These are phyloP conservation scores for Zygoascus bituminiphila DNA, from an alignment of 805 yeast species.

Conservation along the genomic window DNA sequence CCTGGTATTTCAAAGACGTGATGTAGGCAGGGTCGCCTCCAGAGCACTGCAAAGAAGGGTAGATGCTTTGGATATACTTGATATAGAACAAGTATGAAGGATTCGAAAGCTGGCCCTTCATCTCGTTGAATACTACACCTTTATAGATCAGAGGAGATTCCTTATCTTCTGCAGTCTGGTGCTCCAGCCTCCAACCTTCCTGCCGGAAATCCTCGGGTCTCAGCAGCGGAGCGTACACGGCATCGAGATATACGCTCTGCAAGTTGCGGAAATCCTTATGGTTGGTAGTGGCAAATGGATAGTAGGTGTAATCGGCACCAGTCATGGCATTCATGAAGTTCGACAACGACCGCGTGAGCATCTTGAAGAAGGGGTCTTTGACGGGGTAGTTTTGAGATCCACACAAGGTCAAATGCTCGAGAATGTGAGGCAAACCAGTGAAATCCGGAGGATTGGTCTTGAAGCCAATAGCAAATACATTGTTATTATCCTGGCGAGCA, in stretches of 20 bases:
- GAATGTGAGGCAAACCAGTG: conserved; percentile 94
- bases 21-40: conserved; percentile 90
- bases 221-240: conserved; percentile 75
- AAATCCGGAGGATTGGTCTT: conserved; percentile 90
- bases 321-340: conserved; percentile 99
- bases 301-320: conserved; percentile 91
- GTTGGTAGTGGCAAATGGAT: conserved; percentile 95
- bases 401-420: conserved; percentile 93
- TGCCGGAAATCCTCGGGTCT: conserved; percentile 77
- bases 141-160: conserved; percentile 62
- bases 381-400: conserved; percentile 90
- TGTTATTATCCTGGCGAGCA: conserved; percentile 72
- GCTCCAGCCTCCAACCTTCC: conserved; percentile 97
- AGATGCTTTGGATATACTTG: conserved; percentile 71
- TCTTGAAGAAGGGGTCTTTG: conserved; percentile 94
- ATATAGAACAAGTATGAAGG: conserved; percentile 80
- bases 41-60: conserved; percentile 77
- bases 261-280: conserved; percentile 69
- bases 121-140: conserved; percentile 96
- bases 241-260: conserved; percentile 79
- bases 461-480: conserved; percentile 82
- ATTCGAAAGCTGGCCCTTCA: conserved; percentile 95
- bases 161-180: conserved; percentile 49
- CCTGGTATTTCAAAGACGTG: conserved; percentile 65
- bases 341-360: conserved; percentile 89